These are phyloP conservation scores for Theobroma grandiflorum DNA, from an alignment of 441 rosid genomes.

Conservation along the genomic window DNA sequence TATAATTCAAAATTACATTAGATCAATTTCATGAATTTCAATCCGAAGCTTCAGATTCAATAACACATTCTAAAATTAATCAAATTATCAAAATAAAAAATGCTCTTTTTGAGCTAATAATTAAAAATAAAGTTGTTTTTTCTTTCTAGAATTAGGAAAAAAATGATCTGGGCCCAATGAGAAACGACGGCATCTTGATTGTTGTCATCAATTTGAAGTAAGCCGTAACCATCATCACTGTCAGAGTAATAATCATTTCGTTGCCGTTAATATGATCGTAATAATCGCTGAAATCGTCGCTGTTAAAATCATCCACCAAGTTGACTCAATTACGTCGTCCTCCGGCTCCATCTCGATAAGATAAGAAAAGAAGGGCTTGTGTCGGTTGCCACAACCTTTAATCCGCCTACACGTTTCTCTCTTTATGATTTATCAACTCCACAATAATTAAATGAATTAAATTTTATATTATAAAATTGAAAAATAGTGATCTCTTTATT, in stretches of 20 bases:
- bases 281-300: slow-evolving; percentile 57
- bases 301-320: slow-evolving; percentile 76
- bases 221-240: slow-evolving; percentile 53
- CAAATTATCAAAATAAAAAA: neutral
- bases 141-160: neutral
- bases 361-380: neutral
- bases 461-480: no score
- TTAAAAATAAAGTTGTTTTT: no score
- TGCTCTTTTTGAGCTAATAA: neutral
- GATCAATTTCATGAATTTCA: no score
- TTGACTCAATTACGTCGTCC: slow-evolving; percentile 77
- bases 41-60: neutral
- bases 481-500: no score
- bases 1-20: neutral
- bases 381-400: no score
- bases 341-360: slow-evolving; percentile 64
- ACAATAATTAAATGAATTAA: no score
- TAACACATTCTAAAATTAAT: neutral
- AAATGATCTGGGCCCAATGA: slow-evolving; percentile 59
- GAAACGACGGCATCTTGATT: slow-evolving; percentile 41
- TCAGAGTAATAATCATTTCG: slow-evolving; percentile 46
- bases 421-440: no score
- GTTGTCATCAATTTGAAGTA: slow-evolving; percentile 29
- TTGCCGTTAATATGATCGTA: slow-evolving; percentile 47
- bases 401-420: no score